Percentiles rank a stretch among this genome's conserved stretches.
These are phyloP conservation scores for Acrasis kona DNA, from an alignment of 78 protist species.

Conservation along the genomic window DNA sequence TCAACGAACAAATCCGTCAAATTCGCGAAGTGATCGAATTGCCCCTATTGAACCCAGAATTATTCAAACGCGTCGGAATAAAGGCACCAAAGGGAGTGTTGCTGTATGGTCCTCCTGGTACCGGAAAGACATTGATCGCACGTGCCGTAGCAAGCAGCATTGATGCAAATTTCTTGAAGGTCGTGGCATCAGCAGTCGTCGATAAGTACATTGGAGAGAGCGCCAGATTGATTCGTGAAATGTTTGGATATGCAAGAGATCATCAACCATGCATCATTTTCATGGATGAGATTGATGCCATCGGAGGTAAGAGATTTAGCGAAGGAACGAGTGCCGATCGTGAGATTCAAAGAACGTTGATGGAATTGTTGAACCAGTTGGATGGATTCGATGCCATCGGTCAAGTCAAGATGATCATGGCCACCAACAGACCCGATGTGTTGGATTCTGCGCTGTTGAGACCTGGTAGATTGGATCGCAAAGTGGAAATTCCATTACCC, in stretches of 20 bases:
- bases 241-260: constrained; percentile 96
- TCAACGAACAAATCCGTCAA: constrained; percentile 91
- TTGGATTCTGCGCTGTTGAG: constrained; percentile 95
- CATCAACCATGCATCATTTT: constrained; percentile 99
- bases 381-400: constrained; percentile 96
- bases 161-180: constrained; percentile 94
- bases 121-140: constrained; percentile 77
- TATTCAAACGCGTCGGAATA: constrained; percentile 96
- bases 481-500: constrained; percentile 97
- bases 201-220: constrained; percentile 99
- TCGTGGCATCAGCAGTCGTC: constrained; percentile 95
- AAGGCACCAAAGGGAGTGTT: constrained; percentile 87
- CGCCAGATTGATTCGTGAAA: constrained; percentile 97
- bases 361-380: constrained; percentile 97
- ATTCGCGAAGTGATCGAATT: constrained; percentile 97
- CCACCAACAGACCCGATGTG: constrained; percentile 97
- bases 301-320: constrained; percentile 93
- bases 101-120: constrained; percentile 96
- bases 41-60: constrained; percentile 97
- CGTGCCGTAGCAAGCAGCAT: constrained; percentile 93
- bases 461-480: constrained; percentile 92
- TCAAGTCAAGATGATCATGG: constrained; percentile 97
- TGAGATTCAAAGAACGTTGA: constrained; percentile 97
- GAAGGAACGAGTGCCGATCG: constrained; percentile 96
- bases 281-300: constrained; percentile 99